These are phyloP conservation scores for Daphne laureola DNA, from an alignment of 441 rosid genomes.

Conservation along the genomic window DNA sequence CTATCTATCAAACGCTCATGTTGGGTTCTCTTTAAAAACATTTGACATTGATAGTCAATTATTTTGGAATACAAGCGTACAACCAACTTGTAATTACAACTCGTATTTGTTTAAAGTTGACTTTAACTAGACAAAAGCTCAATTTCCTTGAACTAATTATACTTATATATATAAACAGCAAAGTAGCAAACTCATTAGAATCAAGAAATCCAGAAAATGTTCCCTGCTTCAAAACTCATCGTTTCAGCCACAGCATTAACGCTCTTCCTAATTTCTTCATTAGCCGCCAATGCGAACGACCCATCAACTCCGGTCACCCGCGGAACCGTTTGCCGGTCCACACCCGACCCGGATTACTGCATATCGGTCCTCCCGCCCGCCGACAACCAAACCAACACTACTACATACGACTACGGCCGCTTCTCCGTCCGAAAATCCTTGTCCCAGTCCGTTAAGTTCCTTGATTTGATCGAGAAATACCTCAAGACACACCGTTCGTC, in stretches of 20 bases:
- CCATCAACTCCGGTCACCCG: conserved; percentile 21
- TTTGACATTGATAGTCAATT: too few relatives aligned
- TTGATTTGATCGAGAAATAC: conserved; percentile 38
- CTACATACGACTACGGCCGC: conserved; percentile 36
- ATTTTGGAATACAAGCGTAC: too few relatives aligned
- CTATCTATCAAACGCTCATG: too few relatives aligned
- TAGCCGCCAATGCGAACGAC: conserved; percentile 17
- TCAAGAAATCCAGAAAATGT: too few relatives aligned
- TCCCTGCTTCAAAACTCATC: conserved; percentile 12
- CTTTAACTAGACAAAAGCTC: too few relatives aligned
- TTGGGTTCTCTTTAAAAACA: too few relatives aligned
- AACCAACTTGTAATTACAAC: too few relatives aligned
- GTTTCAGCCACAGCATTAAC: conserved; percentile 2
- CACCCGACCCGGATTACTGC: conserved; percentile 72
- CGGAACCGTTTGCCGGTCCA: conserved; percentile 39
- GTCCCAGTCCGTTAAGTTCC: conserved; percentile 51
- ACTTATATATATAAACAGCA: too few relatives aligned
- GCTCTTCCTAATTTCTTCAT: conserved; percentile 13
- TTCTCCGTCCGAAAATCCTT: conserved; percentile 51
- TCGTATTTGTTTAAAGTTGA: too few relatives aligned
- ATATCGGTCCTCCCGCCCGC: conserved; percentile 48
- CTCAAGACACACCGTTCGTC: conserved; percentile 22
- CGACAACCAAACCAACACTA: conserved; percentile 27
- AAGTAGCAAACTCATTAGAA: neutral
- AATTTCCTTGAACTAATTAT: too few relatives aligned